Conservation (phyloP, 2,329 filamentous ascomycete genomes). For the Epicoccum sorghinum region DNA sequence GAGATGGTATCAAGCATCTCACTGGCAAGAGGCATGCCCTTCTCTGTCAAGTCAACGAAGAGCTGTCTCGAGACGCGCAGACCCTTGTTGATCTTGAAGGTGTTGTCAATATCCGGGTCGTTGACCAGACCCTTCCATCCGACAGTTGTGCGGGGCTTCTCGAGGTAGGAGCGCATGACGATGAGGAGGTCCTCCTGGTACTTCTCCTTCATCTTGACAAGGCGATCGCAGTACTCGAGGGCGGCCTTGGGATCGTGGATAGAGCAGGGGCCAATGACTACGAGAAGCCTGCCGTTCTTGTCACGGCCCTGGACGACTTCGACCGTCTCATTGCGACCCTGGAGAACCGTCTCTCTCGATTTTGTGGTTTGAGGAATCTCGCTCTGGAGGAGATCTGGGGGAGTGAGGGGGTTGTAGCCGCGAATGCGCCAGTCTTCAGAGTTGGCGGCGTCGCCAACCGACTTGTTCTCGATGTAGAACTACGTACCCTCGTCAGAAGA, state of each 20-base stretch:
- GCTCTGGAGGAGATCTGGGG: constrained; percentile 92
- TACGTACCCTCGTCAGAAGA: constrained; percentile 34
- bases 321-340: constrained; percentile 65
- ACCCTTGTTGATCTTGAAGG: constrained; percentile 99
- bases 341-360: constrained; percentile 62
- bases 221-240: constrained; percentile 87
- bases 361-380: constrained; percentile 71
- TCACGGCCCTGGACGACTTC: constrained; percentile 66
- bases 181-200: constrained; percentile 89
- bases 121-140: constrained; percentile 99
- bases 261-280: constrained; percentile 93
- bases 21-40: constrained; percentile 93
- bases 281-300: constrained; percentile 64
- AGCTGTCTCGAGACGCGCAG: constrained; percentile 84
- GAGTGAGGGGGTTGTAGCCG: constrained; percentile 91
- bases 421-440: constrained; percentile 64
- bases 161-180: constrained; percentile 97
- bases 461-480: constrained; percentile 59
- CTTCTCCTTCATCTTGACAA: constrained; percentile 83
- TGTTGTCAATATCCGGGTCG: constrained; percentile 97
- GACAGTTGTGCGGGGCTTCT: constrained; percentile 97
- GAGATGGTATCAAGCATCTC: constrained; percentile 99
- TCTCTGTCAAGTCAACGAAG: constrained; percentile 88
- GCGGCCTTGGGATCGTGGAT: constrained; percentile 94
- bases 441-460: constrained; percentile 56